These are phyloP conservation scores for Fusarium sambucinum DNA, from an alignment of 2,329 filamentous ascomycete species.

Conservation along the genomic window DNA sequence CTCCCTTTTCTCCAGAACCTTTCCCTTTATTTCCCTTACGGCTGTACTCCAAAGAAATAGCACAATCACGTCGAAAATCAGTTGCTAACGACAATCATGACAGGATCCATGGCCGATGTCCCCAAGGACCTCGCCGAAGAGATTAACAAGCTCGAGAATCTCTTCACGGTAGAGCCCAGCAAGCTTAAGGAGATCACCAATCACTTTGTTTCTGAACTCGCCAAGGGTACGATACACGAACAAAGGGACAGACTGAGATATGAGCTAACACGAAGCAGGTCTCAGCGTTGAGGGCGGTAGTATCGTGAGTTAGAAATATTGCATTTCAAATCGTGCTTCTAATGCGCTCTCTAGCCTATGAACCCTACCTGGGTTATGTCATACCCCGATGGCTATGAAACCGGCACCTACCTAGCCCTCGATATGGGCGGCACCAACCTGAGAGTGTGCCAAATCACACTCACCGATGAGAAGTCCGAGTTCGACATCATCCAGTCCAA, in stretches of 20 bases:
- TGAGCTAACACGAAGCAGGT: conserved; percentile 61
- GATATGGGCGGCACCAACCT: conserved; percentile 98
- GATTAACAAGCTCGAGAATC: conserved; percentile 84
- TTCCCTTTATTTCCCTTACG: not conserved
- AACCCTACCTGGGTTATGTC: conserved; percentile 97
- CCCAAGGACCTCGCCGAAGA: conserved; percentile 84
- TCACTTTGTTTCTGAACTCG: conserved; percentile 89
- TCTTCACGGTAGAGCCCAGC: conserved; percentile 80
- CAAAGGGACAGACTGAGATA: not conserved
- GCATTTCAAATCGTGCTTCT: conserved; percentile 12
- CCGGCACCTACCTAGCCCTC: conserved; percentile 86
- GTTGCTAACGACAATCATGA: conserved; percentile 38
- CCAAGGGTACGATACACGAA: conserved; percentile 71
- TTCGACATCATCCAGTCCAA: conserved; percentile 97
- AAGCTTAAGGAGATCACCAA: conserved; percentile 92
- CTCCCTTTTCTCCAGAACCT: not conserved
- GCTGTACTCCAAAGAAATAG: not conserved
- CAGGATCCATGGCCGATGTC: conserved; percentile 91
- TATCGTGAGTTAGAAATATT: conserved; percentile 75
- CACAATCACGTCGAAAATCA: not conserved
- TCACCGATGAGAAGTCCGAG: conserved; percentile 88
- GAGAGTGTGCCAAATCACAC: conserved; percentile 90
- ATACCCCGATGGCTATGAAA: conserved; percentile 87
- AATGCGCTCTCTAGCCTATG: conserved; percentile 78
- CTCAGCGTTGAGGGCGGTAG: conserved; percentile 88